Conservation (phyloP, 2,329 filamentous ascomycete genomes). For the Penicillium brevicompactum region DNA sequence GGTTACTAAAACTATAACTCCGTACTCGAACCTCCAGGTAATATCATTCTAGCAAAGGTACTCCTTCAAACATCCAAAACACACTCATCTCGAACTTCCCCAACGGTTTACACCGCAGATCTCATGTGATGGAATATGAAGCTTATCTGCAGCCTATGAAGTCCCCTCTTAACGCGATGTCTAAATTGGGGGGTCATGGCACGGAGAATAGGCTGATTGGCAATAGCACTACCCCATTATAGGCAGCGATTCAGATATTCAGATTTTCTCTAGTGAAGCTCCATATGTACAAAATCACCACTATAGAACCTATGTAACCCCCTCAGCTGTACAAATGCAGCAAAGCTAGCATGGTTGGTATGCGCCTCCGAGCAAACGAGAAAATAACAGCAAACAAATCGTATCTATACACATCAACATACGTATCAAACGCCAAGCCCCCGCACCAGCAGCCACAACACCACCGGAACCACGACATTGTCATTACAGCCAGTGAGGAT, state of each 20-base stretch:
- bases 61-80: no score
- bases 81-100: not conserved
- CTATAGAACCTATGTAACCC: not conserved
- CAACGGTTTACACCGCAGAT: not conserved
- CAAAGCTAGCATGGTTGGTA: not conserved
- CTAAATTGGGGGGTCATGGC: not conserved
- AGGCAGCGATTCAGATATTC: slow-evolving; percentile 3
- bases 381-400: slow-evolving; percentile 1
- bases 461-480: slow-evolving; percentile 93
- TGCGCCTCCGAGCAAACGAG: not conserved
- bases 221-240: slow-evolving; percentile 3
- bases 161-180: slow-evolving; percentile 1
- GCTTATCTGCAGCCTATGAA: slow-evolving; percentile 15
- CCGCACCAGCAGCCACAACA: slow-evolving; percentile 89
- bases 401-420: slow-evolving; percentile 5
- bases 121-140: slow-evolving; percentile 1
- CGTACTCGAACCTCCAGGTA: no score
- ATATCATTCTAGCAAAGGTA: no score
- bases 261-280: not conserved
- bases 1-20: not conserved
- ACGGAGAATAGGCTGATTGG: slow-evolving; percentile 4
- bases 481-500: slow-evolving; percentile 96
- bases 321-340: slow-evolving; percentile 14
- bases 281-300: slow-evolving; percentile 1
- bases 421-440: slow-evolving; percentile 56